Evolutionary conservation across 169 alveolate species (phyloP).

Genomic region (Perkinsus chesapeaki): DNA sequence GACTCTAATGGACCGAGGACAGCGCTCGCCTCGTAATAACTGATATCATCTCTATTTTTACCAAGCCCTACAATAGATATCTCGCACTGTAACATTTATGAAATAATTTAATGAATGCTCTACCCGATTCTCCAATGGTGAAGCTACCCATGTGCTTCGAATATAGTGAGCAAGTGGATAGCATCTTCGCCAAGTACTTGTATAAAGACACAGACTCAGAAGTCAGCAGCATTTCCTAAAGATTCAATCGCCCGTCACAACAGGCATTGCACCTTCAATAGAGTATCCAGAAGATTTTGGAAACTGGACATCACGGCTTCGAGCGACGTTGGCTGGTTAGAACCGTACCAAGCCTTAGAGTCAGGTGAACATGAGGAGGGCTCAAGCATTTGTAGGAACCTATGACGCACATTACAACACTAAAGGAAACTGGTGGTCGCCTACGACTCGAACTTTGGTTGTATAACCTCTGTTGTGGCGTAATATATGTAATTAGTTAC

Average conservation of each 20-base stretch:
- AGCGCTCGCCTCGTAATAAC: neutral
- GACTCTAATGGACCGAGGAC: neutral
- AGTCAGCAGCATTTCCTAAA: neutral
- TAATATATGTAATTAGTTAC: neutral
- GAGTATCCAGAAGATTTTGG: neutral
- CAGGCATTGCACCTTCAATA: neutral
- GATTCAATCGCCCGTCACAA: neutral
- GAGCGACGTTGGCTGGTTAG: neutral
- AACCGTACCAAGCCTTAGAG: neutral
- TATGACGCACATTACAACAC: neutral
- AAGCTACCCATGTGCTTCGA: neutral
- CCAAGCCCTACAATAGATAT: neutral
- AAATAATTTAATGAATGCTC: neutral
- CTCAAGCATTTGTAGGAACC: neutral
- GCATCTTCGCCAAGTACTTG: neutral
- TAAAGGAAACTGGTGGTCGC: neutral
- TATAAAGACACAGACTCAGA: neutral
- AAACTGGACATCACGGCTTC: neutral
- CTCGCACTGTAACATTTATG: neutral
- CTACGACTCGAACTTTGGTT: neutral
- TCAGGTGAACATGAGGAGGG: neutral
- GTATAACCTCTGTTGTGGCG: neutral
- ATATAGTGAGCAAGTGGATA: neutral
- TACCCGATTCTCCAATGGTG: neutral
- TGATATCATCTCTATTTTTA: neutral